Base-by-base conservation (phyloP, 2,329 filamentous ascomycete species). In the Botrytis paeoniae region DNA sequence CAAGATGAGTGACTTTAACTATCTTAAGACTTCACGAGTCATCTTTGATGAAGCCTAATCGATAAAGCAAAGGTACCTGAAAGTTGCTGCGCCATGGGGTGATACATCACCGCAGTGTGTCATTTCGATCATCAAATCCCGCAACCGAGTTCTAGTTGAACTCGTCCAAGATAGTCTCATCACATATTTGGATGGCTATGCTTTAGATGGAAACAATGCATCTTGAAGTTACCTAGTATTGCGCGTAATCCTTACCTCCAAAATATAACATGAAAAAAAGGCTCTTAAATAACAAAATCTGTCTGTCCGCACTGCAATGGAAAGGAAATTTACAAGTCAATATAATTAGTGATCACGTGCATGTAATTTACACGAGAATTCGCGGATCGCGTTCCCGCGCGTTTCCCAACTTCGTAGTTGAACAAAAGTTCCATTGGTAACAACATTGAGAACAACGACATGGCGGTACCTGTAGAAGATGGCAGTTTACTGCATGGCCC, bases 331-430 rank as follows among this genome's bases (percentile, higher is more conserved):
- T n/a, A n/a, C 12, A 57, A 32, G 51, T 32, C 22, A 25, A 25
- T 18, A 4, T 16, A 35, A n/a, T 22, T 2, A 16, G 20, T 32
- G n/a, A 60, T 65, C 70, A 68, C 62, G 70, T 72, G 70, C 1
- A 32, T n/a, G 32, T 48, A 72, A 72, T 72, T 69, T 72, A 72
- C 70, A 72, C 70, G 62, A 72, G 61, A 71, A 65, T 45, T 66
- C 61, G 48, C 69, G 60, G 68, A 69, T 59, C 70, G 70, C 70
- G 62, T 72, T 7, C 35, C n/a, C 9, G 48, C 48, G 70, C 25
- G 51, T 72, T 68, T 60, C 57, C 43, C 57, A 32, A 45, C 22
- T 43, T 54, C 61, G 48, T 59, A 29, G 41, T 54, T 43, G 14
- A 54, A 39, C 62, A 59, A 45, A 72, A 72, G 18, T 60, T 68